Evolutionary conservation across 2,329 filamentous ascomycete genomes (phyloP).

Genomic region (Aspergillus pseudoviridinutans): DNA sequence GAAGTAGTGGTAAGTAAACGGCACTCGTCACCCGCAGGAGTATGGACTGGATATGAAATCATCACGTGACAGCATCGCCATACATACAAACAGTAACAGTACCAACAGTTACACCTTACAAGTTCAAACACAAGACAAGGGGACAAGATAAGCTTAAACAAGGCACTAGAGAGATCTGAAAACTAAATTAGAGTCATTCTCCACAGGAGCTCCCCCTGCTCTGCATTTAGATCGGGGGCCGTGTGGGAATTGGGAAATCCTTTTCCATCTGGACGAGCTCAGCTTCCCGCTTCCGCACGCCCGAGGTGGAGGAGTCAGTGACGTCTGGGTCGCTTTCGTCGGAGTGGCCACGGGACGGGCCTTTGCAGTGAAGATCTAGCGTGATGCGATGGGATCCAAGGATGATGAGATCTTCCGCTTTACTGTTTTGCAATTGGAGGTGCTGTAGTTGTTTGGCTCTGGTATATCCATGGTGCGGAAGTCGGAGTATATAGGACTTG

Average conservation of each 20-base stretch:
- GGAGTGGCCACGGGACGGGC: slow-evolving; percentile 6
- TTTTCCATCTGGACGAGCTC: not conserved
- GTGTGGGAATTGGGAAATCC: not conserved
- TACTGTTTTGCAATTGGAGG: not conserved
- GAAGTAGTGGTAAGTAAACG: not conserved
- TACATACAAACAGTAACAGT: not conserved
- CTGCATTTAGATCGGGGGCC: not conserved
- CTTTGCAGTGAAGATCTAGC: not conserved
- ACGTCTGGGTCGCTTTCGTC: not conserved
- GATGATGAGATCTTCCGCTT: not conserved
- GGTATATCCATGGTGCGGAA: not conserved
- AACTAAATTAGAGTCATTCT: not conserved
- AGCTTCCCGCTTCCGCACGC: slow-evolving; percentile 16
- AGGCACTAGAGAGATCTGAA: not conserved
- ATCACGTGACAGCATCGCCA: not conserved
- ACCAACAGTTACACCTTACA: not conserved
- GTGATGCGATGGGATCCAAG: not conserved
- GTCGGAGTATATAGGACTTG: not conserved
- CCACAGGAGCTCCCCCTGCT: not conserved
- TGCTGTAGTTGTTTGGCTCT: not conserved
- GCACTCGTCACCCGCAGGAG: not conserved
- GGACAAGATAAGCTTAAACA: slow-evolving; percentile 1
- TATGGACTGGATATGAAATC: not conserved
- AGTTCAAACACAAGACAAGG: not conserved
- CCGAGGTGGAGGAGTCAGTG: slow-evolving; percentile 8